Base-by-base conservation (phyloP, 768 basidiomycete genomes). In the Neoboletus magnificus region DNA sequence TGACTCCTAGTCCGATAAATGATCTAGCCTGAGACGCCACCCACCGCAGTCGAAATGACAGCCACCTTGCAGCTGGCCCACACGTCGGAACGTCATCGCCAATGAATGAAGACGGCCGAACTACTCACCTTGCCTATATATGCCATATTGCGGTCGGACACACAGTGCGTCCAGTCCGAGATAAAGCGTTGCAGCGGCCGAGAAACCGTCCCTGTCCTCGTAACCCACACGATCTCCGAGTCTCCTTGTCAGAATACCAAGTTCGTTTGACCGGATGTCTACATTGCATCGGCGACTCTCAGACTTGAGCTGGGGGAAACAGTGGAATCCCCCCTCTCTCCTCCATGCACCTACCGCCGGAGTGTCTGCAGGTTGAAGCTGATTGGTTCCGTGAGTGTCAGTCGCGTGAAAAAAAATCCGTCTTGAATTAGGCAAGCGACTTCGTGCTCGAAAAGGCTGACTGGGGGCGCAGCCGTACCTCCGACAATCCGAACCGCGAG, bases 391-490 rank as follows among this genome's bases (percentile, higher is more conserved):
- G 37, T 39, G 37, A 39, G 37, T 39, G n/a, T 39, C 37, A 11
- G n/a, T 48, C 46, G 56, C 54, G 56, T 57, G 56, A 57, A 57
- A 57, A n/a, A 27, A 23, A 37, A n/a, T 35, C 18, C 15, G 22
- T 20, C 29, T 56, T 44, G 55, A 56, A 56, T 56, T 56, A 18
- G 55, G 37, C 43, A 44, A 22, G 1, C 23, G 20, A 13, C 23
- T 18, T 13, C 16, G 48, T n/a, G 35, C n/a, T 23, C 25, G 20
- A 18, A 36, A 35, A 1, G 40, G 5, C 25, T 29, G 42, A 25
- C 23, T 29, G 27, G 27, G n/a, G 16, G 23, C 23, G 23, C 33
- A 30, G 39, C 39, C 42, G 8, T 36, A 13, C 52, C 33, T 45
- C 43, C 23, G 42, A 39, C 36, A 25, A 30, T 22, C 30, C 45